Conservation (phyloP, 129 eudicot genomes). For the carrot (Daucus carota) region DH1_v3.0 NC_030382.2:31149001-31149500, state of each 20-base stretch:
- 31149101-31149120: background rate
- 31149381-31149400: constrained; percentile 98
- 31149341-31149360: background rate
- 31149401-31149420: constrained; percentile 91
- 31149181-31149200: background rate
- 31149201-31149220: background rate
- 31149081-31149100: background rate
- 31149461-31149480: constrained; percentile 83
- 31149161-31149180: background rate
- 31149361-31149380: constrained; percentile 90
- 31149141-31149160: background rate
- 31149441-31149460: constrained; percentile 91
- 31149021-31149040: background rate
- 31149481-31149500: background rate
- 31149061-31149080: background rate
- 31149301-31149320: background rate
- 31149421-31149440: constrained; percentile 94
- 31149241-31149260: background rate
- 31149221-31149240: background rate
- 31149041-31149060: background rate
- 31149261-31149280: background rate
- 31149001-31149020: background rate
- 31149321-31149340: background rate
- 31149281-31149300: background rate
- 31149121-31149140: background rate